Evolutionary conservation across 805 yeast genomes (phyloP).

Genomic region (Myxozyma geophila): DNA sequence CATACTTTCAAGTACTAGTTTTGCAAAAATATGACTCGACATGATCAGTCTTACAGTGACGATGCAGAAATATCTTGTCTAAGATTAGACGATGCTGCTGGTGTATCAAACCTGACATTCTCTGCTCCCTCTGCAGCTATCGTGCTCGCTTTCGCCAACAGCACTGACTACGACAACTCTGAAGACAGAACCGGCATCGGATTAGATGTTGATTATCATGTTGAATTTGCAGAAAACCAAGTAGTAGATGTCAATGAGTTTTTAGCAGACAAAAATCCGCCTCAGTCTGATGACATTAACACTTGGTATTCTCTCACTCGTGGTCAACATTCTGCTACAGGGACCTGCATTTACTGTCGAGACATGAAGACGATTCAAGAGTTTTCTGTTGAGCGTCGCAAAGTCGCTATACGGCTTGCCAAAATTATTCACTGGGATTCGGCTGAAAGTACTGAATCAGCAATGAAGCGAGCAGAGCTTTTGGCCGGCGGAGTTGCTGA

Average conservation of each 20-base stretch:
- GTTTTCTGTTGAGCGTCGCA: slow-evolving; percentile 5
- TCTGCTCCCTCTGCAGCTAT: slow-evolving; percentile 1
- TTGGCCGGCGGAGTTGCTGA: slow-evolving; percentile 22
- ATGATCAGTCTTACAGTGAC: neutral
- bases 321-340: slow-evolving; percentile 16
- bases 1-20: neutral
- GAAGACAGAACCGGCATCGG: neutral
- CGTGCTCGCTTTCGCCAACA: neutral
- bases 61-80: neutral
- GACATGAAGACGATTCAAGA: slow-evolving; percentile 18
- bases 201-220: neutral
- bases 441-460: slow-evolving; percentile 1
- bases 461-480: slow-evolving; percentile 10
- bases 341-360: slow-evolving; percentile 19
- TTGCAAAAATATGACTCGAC: neutral
- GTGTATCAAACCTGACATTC: neutral
- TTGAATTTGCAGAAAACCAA: neutral
- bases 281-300: neutral
- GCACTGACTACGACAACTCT: neutral
- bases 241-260: neutral
- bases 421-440: slow-evolving; percentile 19
- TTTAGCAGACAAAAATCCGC: neutral
- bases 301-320: slow-evolving; percentile 17
- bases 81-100: neutral
- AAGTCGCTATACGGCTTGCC: slow-evolving; percentile 12